These are phyloP conservation scores for Epicoccum sorghinum DNA, from an alignment of 2,329 filamentous ascomycete species.

Conservation along the genomic window DNA sequence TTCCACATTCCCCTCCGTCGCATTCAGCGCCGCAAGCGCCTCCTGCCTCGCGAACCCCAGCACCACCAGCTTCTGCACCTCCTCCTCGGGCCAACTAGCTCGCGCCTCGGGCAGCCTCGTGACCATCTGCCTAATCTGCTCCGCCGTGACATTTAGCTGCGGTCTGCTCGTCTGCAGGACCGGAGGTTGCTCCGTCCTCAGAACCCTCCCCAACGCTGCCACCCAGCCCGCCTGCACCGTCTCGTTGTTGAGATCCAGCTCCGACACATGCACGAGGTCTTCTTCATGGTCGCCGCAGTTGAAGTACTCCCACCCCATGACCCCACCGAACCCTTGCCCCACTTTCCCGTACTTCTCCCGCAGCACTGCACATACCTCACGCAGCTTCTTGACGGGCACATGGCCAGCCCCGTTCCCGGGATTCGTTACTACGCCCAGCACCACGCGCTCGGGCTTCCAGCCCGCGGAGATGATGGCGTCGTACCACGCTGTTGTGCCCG, in stretches of 20 bases:
- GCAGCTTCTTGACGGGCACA: slow-evolving; percentile 64
- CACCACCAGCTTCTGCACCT: slow-evolving; percentile 51
- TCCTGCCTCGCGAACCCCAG: slow-evolving; percentile 54
- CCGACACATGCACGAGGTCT: slow-evolving; percentile 35
- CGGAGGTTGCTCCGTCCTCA: slow-evolving; percentile 43
- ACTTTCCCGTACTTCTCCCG: slow-evolving; percentile 61
- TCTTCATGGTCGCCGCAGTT: slow-evolving; percentile 61
- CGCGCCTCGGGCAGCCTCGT: slow-evolving; percentile 39
- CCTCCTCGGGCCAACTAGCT: slow-evolving; percentile 49
- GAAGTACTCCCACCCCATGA: slow-evolving; percentile 97
- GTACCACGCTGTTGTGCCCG: slow-evolving; percentile 58
- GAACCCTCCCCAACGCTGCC: slow-evolving; percentile 62
- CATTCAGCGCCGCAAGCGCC: slow-evolving; percentile 56
- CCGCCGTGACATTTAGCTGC: slow-evolving; percentile 32
- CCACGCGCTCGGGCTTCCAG: slow-evolving; percentile 75
- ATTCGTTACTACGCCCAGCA: slow-evolving; percentile 82
- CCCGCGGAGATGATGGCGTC: slow-evolving; percentile 65
- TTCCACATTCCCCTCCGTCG: slow-evolving; percentile 57
- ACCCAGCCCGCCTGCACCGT: slow-evolving; percentile 65
- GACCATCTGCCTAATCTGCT: slow-evolving; percentile 43
- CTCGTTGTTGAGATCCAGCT: slow-evolving; percentile 30
- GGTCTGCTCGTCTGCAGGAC: slow-evolving; percentile 23
- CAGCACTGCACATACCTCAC: slow-evolving; percentile 63
- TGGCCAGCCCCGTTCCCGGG: slow-evolving; percentile 71
- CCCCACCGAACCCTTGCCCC: slow-evolving; percentile 71